These are phyloP conservation scores for Phytophthora parvispora DNA, from an alignment of 352 stramenopile genomes.

Conservation along the genomic window DNA sequence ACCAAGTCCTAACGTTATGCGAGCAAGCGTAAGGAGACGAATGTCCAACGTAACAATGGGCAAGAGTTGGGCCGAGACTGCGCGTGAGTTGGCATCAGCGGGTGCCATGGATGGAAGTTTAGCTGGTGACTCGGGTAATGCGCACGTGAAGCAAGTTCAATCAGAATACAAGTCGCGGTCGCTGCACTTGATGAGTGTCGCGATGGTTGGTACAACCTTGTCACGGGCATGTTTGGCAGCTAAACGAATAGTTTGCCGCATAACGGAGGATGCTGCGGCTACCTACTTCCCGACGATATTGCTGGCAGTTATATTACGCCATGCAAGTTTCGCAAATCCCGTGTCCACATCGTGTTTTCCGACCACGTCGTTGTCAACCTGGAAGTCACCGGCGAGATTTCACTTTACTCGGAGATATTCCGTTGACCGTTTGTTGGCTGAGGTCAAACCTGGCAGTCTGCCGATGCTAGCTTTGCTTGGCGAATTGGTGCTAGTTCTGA, in stretches of 20 bases:
- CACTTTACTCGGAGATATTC: conserved; percentile 58
- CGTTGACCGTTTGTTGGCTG: conserved; percentile 51
- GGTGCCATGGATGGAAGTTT: not conserved
- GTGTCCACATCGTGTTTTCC: conserved; percentile 8
- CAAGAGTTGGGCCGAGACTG: conserved; percentile 9
- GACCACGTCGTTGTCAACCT: conserved; percentile 7
- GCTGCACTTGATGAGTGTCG: conserved; percentile 2
- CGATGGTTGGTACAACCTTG: conserved; percentile 31
- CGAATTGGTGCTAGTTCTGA: conserved; percentile 65
- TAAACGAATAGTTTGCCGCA: conserved; percentile 55
- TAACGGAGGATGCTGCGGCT: conserved; percentile 40
- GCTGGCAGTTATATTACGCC: conserved; percentile 50
- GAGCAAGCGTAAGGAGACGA: not conserved
- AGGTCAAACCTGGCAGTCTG: conserved; percentile 41
- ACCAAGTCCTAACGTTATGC: not conserved
- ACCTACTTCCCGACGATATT: conserved; percentile 50
- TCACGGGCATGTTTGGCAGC: conserved; percentile 33
- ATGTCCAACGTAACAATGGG: not conserved
- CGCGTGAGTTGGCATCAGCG: not conserved
- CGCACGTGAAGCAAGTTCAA: conserved; percentile 1
- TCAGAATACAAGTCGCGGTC: conserved; percentile 7
- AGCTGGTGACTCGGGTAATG: not conserved
- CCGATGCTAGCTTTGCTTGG: conserved; percentile 58
- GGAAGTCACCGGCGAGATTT: conserved; percentile 48
- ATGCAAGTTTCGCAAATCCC: conserved; percentile 43